A percentile compares a stretch with the other conserved stretches of the same genome.
Evolutionary conservation across 345 rosid species (phyloP).

Genomic region (Abelmoschus esculentus): DNA sequence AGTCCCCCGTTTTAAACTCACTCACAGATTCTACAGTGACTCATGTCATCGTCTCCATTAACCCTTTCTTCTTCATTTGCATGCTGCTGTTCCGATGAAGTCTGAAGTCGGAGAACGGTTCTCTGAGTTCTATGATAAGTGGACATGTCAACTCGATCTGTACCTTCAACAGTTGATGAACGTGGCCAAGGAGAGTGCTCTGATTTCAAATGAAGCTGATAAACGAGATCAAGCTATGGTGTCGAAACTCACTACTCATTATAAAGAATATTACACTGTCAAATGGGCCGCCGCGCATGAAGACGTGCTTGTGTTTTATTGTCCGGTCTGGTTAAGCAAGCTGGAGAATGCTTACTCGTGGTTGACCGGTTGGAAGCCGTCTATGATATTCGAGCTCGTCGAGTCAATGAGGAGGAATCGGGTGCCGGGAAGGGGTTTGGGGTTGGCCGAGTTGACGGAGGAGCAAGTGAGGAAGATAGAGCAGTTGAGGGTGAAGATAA

Average conservation of each 20-base stretch:
- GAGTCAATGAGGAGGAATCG: conserved; percentile 30
- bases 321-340: conserved; percentile 49
- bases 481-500: conserved; percentile 44
- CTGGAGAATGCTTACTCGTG: conserved; percentile 61
- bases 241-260: conserved; percentile 54
- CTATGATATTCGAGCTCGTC: conserved; percentile 41
- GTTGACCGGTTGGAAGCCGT: conserved; percentile 87
- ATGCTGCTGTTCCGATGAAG: neutral
- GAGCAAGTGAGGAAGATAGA: conserved; percentile 48
- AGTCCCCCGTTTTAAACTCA: neutral
- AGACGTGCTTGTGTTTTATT: conserved; percentile 58
- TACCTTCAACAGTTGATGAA: conserved; percentile 29
- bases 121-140: conserved; percentile 45
- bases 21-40: neutral
- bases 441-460: conserved; percentile 30
- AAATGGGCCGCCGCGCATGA: conserved; percentile 74
- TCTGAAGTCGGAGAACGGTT: conserved; percentile 33
- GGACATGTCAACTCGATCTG: conserved; percentile 52
- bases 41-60: neutral
- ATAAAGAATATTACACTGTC: conserved; percentile 60
- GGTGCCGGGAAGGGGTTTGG: conserved; percentile 13
- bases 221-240: conserved; percentile 30
- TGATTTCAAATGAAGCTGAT: conserved; percentile 3
- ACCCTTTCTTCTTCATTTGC: neutral
- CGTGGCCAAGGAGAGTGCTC: conserved; percentile 9